phyloP scores from a whole-genome alignment of 306 rosid genomes.

The Astragalus membranaceus region DNA sequence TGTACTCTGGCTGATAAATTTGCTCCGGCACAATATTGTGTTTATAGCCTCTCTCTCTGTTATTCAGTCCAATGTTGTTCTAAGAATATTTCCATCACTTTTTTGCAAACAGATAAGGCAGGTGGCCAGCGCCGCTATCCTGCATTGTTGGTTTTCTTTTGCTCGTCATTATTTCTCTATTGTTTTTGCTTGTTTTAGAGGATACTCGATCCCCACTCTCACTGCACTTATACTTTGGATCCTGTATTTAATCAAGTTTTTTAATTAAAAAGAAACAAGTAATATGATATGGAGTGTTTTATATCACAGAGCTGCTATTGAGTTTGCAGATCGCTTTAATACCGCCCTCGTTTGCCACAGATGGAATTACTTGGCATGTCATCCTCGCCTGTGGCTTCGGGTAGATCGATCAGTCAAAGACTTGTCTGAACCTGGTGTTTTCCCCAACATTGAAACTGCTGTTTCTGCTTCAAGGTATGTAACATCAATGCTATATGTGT shows the following conservation, averaged over 20 bases:
- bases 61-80: too few species aligned
- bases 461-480: constrained; percentile 82
- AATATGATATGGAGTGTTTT: constrained; percentile 17
- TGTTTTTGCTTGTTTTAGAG: not conserved
- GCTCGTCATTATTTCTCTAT: not conserved
- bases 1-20: too few species aligned
- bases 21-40: too few species aligned
- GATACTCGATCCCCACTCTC: not conserved
- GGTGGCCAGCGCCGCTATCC: not conserved
- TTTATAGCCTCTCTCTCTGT: too few species aligned
- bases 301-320: constrained; percentile 65
- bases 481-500: not conserved
- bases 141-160: not conserved
- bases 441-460: constrained; percentile 77
- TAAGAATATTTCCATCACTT: too few species aligned
- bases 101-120: not conserved
- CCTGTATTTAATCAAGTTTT: not conserved
- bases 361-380: constrained; percentile 94
- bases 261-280: not conserved
- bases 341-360: constrained; percentile 99
- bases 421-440: constrained; percentile 65
- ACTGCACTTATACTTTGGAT: not conserved
- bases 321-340: constrained; percentile 99
- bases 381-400: constrained; percentile 90
- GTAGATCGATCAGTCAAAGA: constrained; percentile 77